These are phyloP conservation scores for Diversispora epigaea DNA, from an alignment of 192 early-diverging fungal genomes.

Conservation along the genomic window DNA sequence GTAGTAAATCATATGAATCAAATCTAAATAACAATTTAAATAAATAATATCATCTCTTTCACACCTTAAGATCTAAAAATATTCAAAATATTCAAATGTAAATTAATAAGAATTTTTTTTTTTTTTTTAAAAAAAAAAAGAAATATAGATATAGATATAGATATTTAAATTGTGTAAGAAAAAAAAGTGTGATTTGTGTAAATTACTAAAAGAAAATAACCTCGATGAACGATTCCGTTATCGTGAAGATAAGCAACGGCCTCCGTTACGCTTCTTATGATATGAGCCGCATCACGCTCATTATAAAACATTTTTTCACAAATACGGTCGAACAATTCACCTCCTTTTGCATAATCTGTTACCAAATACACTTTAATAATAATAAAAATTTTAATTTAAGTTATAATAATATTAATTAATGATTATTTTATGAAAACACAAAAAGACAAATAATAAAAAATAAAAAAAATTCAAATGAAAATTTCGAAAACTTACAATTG, in stretches of 20 bases:
- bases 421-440: background rate
- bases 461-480: conserved; percentile 1
- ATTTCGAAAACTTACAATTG: conserved; percentile 50
- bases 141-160: background rate
- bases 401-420: background rate
- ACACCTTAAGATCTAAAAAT: conserved; percentile 42
- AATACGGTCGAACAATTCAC: conserved; percentile 92
- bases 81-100: too few species aligned
- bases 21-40: background rate
- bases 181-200: background rate
- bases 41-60: background rate
- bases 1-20: background rate
- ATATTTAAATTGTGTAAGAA: background rate
- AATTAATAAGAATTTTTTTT: too few species aligned
- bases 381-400: background rate
- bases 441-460: background rate
- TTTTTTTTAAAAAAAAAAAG: background rate
- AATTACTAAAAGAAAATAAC: conserved; percentile 32
- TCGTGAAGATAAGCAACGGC: conserved; percentile 85
- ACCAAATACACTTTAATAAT: conserved; percentile 68
- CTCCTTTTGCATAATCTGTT: conserved; percentile 78
- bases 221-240: conserved; percentile 85
- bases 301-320: conserved; percentile 63
- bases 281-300: conserved; percentile 79
- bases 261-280: conserved; percentile 73